A percentile compares a stretch with the other conserved stretches of the same genome.
phyloP scores from a whole-genome alignment of 164 flowering plant species.

The Stephania cephalantha region DNA sequence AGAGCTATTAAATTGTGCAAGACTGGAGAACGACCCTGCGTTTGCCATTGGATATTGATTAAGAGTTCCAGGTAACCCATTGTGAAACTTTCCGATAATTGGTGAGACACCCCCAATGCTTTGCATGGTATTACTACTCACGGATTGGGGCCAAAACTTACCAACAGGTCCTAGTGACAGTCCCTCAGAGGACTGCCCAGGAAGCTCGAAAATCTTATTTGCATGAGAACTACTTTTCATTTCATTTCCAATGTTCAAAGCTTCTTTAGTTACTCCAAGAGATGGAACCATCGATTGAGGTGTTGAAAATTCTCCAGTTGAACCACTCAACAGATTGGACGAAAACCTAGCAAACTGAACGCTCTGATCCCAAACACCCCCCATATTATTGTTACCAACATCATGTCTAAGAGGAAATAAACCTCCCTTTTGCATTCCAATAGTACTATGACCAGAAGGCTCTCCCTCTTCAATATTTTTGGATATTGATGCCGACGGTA shows the following conservation, averaged over 20 bases:
- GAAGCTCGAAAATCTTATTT: slow-evolving; percentile 6
- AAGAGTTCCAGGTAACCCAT: slow-evolving; percentile 35
- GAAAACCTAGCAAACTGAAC: slow-evolving; percentile 35
- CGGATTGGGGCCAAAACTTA: slow-evolving; percentile 14
- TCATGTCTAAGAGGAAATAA: slow-evolving; percentile 27
- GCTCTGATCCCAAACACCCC: slow-evolving; percentile 36
- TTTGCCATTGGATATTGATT: slow-evolving; percentile 35
- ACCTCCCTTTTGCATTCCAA: slow-evolving; percentile 29
- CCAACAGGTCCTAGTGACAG: slow-evolving; percentile 1
- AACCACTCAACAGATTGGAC: slow-evolving; percentile 20
- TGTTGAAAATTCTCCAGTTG: slow-evolving; percentile 19
- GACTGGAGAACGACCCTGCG: slow-evolving; percentile 28
- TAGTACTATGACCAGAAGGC: slow-evolving; percentile 23
- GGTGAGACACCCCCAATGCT: slow-evolving; percentile 23
- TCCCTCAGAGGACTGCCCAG: slow-evolving; percentile 15
- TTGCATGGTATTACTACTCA: slow-evolving; percentile 12
- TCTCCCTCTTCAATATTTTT: slow-evolving; percentile 34
- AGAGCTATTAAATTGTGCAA: slow-evolving; percentile 27
- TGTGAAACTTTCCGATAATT: slow-evolving; percentile 39
- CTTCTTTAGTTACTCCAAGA: slow-evolving; percentile 23
- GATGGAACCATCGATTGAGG: slow-evolving; percentile 20
- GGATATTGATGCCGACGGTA: slow-evolving; percentile 17
- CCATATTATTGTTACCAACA: slow-evolving; percentile 21
- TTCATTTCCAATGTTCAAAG: slow-evolving; percentile 5
- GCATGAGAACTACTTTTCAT: slow-evolving; percentile 4